A percentile compares a stretch with the other conserved stretches of the same genome.
Conservation (phyloP, 192 early-diverging fungal genomes). For the Gigaspora rosea region DNA sequence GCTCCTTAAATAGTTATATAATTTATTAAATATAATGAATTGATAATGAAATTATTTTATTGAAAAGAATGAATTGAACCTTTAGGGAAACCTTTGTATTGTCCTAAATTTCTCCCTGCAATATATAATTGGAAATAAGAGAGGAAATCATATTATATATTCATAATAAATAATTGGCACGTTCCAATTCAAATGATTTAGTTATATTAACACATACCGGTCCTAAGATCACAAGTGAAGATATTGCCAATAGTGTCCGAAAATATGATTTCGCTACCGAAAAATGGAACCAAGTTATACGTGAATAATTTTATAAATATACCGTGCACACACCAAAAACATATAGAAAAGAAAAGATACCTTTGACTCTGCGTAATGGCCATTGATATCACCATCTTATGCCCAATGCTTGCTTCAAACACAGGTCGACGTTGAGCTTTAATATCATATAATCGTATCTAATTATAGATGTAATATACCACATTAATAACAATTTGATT, state of each 20-base stretch:
- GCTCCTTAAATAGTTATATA: constrained; percentile 30
- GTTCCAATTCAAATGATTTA: background rate
- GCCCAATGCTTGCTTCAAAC: constrained; percentile 64
- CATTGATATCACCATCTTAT: constrained; percentile 64
- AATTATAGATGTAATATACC: constrained; percentile 31
- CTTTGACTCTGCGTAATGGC: constrained; percentile 46
- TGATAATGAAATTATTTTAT: background rate
- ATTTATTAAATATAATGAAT: background rate
- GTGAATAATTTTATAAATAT: background rate
- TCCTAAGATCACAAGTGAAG: constrained; percentile 61
- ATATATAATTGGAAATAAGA: background rate
- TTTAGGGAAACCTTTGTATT: constrained; percentile 56
- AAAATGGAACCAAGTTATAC: background rate
- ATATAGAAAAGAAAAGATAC: constrained; percentile 1
- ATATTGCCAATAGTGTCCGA: constrained; percentile 64
- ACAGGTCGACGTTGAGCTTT: constrained; percentile 69
- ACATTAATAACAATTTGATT: too few relatives aligned
- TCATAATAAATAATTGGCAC: too few relatives aligned
- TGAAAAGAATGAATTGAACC: background rate
- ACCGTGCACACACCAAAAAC: background rate
- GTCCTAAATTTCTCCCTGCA: constrained; percentile 40
- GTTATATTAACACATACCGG: constrained; percentile 37
- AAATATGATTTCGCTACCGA: constrained; percentile 60
- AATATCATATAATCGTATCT: constrained; percentile 86
- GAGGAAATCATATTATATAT: too few relatives aligned